These are phyloP conservation scores for Termitomyces bulborhizus DNA, from an alignment of 768 basidiomycete species.

Conservation along the genomic window DNA sequence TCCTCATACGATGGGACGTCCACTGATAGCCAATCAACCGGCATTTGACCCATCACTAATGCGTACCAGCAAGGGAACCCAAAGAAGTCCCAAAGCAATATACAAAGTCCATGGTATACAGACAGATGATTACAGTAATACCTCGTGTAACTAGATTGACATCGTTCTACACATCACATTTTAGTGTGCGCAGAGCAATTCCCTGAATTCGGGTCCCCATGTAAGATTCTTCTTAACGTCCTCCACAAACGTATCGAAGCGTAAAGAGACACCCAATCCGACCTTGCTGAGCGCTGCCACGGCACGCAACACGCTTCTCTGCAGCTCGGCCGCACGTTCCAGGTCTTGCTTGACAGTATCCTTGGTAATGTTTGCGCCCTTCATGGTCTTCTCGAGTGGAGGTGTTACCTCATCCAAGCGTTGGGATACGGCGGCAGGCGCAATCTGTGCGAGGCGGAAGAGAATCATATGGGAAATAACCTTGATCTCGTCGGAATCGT, in stretches of 20 bases:
- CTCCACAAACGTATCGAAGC: constrained; percentile 79
- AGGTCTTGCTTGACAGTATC: constrained; percentile 94
- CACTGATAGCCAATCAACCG: no score
- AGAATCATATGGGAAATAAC: no score
- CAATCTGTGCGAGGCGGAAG: constrained; percentile 76
- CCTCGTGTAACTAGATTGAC: background rate
- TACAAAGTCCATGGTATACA: background rate
- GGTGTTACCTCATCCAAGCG: constrained; percentile 82
- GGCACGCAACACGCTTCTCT: constrained; percentile 68
- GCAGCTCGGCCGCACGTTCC: constrained; percentile 84
- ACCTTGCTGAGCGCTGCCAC: constrained; percentile 76
- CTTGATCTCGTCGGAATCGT: constrained; percentile 99
- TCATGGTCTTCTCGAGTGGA: constrained; percentile 83
- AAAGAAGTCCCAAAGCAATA: background rate
- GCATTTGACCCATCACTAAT: background rate
- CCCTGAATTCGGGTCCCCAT: constrained; percentile 69
- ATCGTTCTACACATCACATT: background rate
- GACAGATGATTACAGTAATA: background rate
- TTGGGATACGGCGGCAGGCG: constrained; percentile 77
- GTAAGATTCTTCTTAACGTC: constrained; percentile 58
- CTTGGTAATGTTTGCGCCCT: constrained; percentile 83
- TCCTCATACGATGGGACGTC: no score
- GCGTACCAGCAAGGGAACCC: background rate
- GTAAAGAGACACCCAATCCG: constrained; percentile 51
- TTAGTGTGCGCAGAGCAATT: constrained; percentile 29